Evolutionary conservation across 2,329 filamentous ascomycete genomes (phyloP).

Genomic region (Verticillium zaregamsianum): DNA sequence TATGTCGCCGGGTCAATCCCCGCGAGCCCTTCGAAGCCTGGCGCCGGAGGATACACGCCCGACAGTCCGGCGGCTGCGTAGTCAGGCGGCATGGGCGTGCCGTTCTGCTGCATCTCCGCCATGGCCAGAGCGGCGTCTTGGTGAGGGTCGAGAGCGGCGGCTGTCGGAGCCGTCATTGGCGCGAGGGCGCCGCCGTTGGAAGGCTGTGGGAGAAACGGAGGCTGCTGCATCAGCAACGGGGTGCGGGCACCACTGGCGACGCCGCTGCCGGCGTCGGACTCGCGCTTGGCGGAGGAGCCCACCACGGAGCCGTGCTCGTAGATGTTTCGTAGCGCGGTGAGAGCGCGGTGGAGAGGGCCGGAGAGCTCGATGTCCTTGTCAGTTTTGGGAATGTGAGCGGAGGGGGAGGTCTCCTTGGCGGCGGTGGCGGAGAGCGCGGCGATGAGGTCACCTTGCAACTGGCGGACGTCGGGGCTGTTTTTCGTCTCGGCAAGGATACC

Average conservation of each 20-base stretch:
- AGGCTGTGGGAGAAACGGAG: conserved; percentile 12
- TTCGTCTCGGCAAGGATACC: conserved; percentile 10
- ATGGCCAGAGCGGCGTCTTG: conserved; percentile 61
- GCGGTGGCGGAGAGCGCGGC: conserved; percentile 60
- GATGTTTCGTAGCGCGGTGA: conserved; percentile 60
- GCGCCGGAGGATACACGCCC: not conserved
- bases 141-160: conserved; percentile 41
- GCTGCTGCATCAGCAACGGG: conserved; percentile 23
- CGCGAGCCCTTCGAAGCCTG: conserved; percentile 26
- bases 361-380: conserved; percentile 60
- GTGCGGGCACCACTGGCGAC: conserved; percentile 42
- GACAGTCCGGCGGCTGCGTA: conserved; percentile 27
- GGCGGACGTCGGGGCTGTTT: conserved; percentile 14
- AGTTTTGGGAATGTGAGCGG: conserved; percentile 47
- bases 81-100: conserved; percentile 38
- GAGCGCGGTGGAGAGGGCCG: conserved; percentile 55
- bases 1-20: conserved; percentile 51
- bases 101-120: conserved; percentile 63
- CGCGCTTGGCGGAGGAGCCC: conserved; percentile 39
- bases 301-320: conserved; percentile 61
- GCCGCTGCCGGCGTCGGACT: conserved; percentile 40
- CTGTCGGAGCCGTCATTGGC: not conserved
- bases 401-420: conserved; percentile 55
- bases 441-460: conserved; percentile 61
- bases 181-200: conserved; percentile 2